These are phyloP conservation scores for Antitrichia curtipendula DNA, from an alignment of 225 moss, liverwort and hornwort species.

Conservation along the genomic window DNA sequence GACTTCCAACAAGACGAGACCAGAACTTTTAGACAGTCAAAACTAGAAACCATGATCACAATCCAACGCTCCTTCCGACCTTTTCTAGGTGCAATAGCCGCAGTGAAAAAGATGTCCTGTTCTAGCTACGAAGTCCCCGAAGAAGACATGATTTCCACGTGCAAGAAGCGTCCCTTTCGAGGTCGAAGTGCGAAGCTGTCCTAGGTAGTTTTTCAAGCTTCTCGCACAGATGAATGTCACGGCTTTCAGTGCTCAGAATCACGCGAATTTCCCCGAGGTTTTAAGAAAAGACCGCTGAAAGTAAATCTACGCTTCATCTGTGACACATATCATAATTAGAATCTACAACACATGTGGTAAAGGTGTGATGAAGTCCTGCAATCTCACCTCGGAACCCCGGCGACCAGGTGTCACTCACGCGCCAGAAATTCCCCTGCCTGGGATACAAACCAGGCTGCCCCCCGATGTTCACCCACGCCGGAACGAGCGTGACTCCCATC, in stretches of 20 bases:
- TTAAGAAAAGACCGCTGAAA: not conserved
- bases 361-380: not conserved
- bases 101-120: not conserved
- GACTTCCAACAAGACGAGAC: not conserved
- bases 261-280: not conserved
- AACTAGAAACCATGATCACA: not conserved
- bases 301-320: not conserved
- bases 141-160: not conserved
- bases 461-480: slow-evolving; percentile 76
- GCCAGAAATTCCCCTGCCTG: slow-evolving; percentile 81
- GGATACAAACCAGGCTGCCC: slow-evolving; percentile 42
- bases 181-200: not conserved
- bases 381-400: slow-evolving; percentile 50
- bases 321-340: not conserved
- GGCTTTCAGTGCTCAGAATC: not conserved
- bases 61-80: not conserved
- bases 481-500: slow-evolving; percentile 68
- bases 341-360: not conserved
- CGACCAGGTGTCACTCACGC: slow-evolving; percentile 45
- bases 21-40: not conserved
- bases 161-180: not conserved
- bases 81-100: not conserved
- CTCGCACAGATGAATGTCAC: not conserved
- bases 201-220: not conserved
- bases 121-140: not conserved